Conservation (phyloP, 2,329 filamentous ascomycete species). For the Aspergillus uvarum region DNA sequence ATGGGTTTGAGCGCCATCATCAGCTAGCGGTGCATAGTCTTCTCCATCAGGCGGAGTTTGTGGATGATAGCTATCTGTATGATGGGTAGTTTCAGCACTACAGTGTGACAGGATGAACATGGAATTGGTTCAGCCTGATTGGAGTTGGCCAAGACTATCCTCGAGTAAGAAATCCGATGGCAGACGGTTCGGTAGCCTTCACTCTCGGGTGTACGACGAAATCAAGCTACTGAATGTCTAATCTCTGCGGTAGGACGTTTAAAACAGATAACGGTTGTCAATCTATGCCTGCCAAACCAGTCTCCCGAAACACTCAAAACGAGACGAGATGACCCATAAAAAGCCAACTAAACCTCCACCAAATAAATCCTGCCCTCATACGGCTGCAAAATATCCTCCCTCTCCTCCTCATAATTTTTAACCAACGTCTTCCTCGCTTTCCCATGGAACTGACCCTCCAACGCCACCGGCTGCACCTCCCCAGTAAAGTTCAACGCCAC, state of each 20-base stretch:
- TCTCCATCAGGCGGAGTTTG: background rate
- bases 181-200: too few relatives aligned
- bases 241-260: too few relatives aligned
- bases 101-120: too few relatives aligned
- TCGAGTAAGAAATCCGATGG: too few relatives aligned
- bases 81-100: background rate
- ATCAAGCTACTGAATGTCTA: too few relatives aligned
- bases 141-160: too few relatives aligned
- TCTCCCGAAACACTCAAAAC: too few relatives aligned
- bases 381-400: constrained; percentile 24
- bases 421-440: constrained; percentile 21
- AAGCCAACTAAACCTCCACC: background rate
- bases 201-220: too few relatives aligned
- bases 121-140: too few relatives aligned
- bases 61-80: constrained; percentile 5
- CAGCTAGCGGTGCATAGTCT: background rate
- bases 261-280: too few relatives aligned
- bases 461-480: background rate
- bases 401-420: constrained; percentile 21
- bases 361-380: constrained; percentile 38
- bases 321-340: too few relatives aligned
- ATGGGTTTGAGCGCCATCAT: background rate
- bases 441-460: constrained; percentile 2
- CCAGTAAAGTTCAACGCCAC: constrained; percentile 21
- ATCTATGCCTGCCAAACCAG: too few relatives aligned